Percentiles rank a stretch among this genome's conserved stretches.
These are phyloP conservation scores for Leptodermis oblonga DNA, from an alignment of 257 asterid genomes.

Conservation along the genomic window DNA sequence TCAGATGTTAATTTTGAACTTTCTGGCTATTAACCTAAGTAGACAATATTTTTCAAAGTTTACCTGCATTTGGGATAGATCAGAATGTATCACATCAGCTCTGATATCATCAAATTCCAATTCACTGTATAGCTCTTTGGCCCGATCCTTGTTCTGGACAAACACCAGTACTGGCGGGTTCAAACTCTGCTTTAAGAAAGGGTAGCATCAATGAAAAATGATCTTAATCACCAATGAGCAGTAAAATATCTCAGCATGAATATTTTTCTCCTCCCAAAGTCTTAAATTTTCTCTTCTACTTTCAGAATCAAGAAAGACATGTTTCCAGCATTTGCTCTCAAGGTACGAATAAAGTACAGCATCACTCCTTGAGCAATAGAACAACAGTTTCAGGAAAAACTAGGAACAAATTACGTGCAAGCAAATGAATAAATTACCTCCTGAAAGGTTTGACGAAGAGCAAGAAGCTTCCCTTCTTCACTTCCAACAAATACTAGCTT, in stretches of 20 bases:
- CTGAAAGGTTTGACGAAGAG: constrained; percentile 83
- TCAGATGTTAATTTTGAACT: neutral
- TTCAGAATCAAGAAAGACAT: neutral
- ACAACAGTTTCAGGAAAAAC: neutral
- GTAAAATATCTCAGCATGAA: neutral
- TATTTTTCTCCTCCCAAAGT: neutral
- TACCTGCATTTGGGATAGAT: constrained; percentile 64
- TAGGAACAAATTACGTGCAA: neutral
- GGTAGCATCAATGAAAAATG: neutral
- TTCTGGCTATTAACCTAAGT: neutral
- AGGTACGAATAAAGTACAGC: neutral
- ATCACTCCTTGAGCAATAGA: neutral
- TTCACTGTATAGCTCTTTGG: constrained; percentile 67
- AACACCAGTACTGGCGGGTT: constrained; percentile 80
- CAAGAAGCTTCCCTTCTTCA: constrained; percentile 93
- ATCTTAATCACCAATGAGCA: neutral
- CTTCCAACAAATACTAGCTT: constrained; percentile 81
- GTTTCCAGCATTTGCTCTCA: neutral
- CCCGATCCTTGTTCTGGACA: constrained; percentile 86
- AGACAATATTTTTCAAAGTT: constrained; percentile 4
- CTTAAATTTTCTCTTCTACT: neutral
- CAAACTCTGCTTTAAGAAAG: constrained; percentile 49
- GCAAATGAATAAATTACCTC: constrained; percentile 45
- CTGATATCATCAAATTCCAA: constrained; percentile 62
- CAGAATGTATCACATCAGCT: constrained; percentile 78